Conservation (phyloP, 2,329 filamentous ascomycete species). For the Pseudogymnoascus sp. region DNA sequence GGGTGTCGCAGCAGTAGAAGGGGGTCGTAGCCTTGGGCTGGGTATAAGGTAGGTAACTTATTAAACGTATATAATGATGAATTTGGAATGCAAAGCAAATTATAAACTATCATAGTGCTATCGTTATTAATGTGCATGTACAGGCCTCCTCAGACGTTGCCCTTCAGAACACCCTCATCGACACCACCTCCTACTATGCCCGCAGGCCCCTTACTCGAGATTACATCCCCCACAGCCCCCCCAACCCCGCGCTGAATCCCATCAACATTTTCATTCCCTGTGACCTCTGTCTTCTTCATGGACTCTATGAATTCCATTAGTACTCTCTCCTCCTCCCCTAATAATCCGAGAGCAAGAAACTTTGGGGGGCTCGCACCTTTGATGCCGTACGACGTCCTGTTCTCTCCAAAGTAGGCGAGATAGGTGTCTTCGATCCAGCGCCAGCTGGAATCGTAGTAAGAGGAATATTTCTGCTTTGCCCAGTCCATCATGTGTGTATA, state of each 20-base stretch:
- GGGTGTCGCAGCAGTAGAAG: constrained; percentile 13
- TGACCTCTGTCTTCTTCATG: constrained; percentile 20
- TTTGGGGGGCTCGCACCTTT: constrained; percentile 18
- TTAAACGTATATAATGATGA: constrained; percentile 23
- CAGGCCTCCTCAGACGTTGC: constrained; percentile 13
- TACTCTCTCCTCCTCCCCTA: neutral
- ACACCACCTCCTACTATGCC: constrained; percentile 18
- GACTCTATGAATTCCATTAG: constrained; percentile 15
- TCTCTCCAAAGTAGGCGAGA: constrained; percentile 24
- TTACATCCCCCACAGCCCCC: constrained; percentile 17
- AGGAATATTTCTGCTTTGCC: constrained; percentile 6
- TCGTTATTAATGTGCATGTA: neutral
- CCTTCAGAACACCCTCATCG: constrained; percentile 21
- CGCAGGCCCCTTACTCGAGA: constrained; percentile 15
- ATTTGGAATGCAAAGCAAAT: constrained; percentile 25
- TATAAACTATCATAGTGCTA: constrained; percentile 25
- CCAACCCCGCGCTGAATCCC: constrained; percentile 19
- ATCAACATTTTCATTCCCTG: constrained; percentile 23
- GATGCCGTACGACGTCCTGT: constrained; percentile 21
- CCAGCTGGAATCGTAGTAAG: constrained; percentile 19
- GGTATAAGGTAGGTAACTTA: neutral
- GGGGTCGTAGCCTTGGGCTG: neutral
- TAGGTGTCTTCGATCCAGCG: constrained; percentile 26
- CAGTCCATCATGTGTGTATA: constrained; percentile 9
- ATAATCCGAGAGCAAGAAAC: neutral